Base-by-base conservation (phyloP, 192 early-diverging fungal genomes). In the Coemansia sp. region DNA sequence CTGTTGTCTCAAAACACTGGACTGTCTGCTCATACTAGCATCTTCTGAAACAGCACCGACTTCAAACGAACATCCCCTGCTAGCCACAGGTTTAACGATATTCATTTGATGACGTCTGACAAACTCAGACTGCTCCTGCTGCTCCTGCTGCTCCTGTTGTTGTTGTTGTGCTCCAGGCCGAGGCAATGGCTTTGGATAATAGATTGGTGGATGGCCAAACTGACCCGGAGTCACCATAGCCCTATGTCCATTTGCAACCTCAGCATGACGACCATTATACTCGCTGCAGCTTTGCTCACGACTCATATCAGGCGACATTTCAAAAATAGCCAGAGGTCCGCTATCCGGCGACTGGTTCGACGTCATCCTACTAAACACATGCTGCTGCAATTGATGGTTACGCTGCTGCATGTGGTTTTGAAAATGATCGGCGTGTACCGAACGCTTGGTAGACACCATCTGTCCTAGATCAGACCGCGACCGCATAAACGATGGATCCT, bases 401-500 rank as follows among this genome's bases (percentile, higher is more conserved):
- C 39, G 41, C 28, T 67, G 66, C 38, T 61, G 59, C 60, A 43
- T 20, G 41, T 45, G 39, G 20, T 35, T 41, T 14, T 51, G 41
- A 11, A 15, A 12, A 22, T 56, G 41, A 34, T 66, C 59, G 34
- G 58, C 53, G 14, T 63, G 61, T 67, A 72, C 67, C 8, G 76
- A 67, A n/a, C 76, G 72, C 39, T 77, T 78, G 41, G 81, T 70
- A 52, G 41, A 64, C 14, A 43, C 59, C 76, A 75, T 64, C 2
- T 78, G 64, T 28, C 73, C 70, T 58, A 83, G 65, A 41, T 83
- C 81, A 15, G 81, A 83, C 52, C 78, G 81, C 53, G 81, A 83
- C 54, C 81, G 69, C 81, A 83, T 74, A 56, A 83, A 78, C 61
- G 81, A 83, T 18, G 75, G 73, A 33, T 78, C 75, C 57, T 83